A percentile compares a stretch with the other conserved stretches of the same genome.
Conservation (phyloP, 2,329 filamentous ascomycete species). For the Claviceps pazoutovae region DNA sequence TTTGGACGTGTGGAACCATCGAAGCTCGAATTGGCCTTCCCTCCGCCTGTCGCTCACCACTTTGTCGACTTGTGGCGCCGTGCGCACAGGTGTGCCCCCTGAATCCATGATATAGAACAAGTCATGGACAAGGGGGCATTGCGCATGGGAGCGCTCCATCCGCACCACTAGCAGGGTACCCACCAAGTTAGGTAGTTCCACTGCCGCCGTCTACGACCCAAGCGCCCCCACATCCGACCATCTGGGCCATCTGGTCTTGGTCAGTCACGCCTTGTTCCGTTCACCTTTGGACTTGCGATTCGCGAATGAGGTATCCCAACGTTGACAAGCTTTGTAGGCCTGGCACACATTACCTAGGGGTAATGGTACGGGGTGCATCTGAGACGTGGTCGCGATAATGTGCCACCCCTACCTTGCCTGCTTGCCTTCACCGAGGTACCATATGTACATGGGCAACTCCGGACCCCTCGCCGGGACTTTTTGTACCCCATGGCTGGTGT, state of each 20-base stretch:
- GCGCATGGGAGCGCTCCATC: conserved; percentile 1
- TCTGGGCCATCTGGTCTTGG: conserved; percentile 1
- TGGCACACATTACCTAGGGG: background rate
- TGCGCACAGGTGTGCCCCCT: background rate
- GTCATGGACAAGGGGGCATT: conserved; percentile 1
- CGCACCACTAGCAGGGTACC: conserved; percentile 3
- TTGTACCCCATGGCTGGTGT: background rate
- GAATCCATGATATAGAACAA: background rate
- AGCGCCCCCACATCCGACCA: conserved; percentile 2
- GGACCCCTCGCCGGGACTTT: conserved; percentile 1
- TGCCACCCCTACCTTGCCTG: background rate
- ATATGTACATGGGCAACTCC: background rate
- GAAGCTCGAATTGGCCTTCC: conserved; percentile 1
- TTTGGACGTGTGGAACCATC: conserved; percentile 1
- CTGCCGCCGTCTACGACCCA: background rate
- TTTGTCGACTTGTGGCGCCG: conserved; percentile 2
- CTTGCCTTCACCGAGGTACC: background rate
- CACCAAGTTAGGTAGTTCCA: background rate
- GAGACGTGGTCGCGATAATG: background rate
- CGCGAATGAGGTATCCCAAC: background rate
- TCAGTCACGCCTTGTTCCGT: background rate
- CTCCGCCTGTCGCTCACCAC: background rate
- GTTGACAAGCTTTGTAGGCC: background rate
- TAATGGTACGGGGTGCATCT: background rate
- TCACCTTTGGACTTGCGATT: background rate